A percentile compares a stretch with the other conserved stretches of the same genome.
phyloP scores from a whole-genome alignment of 257 asterid genomes.

The Solanum sejunctum region DNA sequence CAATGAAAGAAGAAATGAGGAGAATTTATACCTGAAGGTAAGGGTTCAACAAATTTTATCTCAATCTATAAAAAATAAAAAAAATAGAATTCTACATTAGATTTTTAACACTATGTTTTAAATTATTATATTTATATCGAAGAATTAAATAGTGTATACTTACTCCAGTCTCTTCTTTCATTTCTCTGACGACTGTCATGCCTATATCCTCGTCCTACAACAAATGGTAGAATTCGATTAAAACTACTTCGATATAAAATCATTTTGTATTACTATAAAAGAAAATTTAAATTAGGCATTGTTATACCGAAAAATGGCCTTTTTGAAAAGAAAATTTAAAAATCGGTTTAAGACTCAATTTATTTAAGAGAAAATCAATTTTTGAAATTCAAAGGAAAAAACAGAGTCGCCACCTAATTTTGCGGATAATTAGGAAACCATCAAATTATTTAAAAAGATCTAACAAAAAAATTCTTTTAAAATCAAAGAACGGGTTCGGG shows the following conservation, averaged over 20 bases:
- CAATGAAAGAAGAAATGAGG: not conserved
- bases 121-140: too few relatives aligned
- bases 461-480: too few relatives aligned
- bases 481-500: too few relatives aligned
- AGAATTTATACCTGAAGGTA: constrained; percentile 49
- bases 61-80: constrained; percentile 35
- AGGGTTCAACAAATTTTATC: constrained; percentile 56
- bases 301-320: too few relatives aligned
- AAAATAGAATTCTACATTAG: not conserved
- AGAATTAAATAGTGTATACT: constrained; percentile 1
- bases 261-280: not conserved
- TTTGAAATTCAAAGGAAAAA: too few relatives aligned
- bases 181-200: constrained; percentile 84
- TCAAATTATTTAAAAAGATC: too few relatives aligned
- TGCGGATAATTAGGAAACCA: too few relatives aligned
- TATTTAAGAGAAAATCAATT: too few relatives aligned
- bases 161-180: constrained; percentile 96
- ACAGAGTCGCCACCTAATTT: too few relatives aligned
- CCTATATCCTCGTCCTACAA: constrained; percentile 79
- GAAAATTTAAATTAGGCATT: too few relatives aligned
- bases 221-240: not conserved
- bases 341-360: too few relatives aligned
- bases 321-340: too few relatives aligned
- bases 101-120: not conserved
- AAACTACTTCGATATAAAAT: not conserved